phyloP scores from a whole-genome alignment of 2,329 filamentous ascomycete genomes.

The Septoria petroselini region DNA sequence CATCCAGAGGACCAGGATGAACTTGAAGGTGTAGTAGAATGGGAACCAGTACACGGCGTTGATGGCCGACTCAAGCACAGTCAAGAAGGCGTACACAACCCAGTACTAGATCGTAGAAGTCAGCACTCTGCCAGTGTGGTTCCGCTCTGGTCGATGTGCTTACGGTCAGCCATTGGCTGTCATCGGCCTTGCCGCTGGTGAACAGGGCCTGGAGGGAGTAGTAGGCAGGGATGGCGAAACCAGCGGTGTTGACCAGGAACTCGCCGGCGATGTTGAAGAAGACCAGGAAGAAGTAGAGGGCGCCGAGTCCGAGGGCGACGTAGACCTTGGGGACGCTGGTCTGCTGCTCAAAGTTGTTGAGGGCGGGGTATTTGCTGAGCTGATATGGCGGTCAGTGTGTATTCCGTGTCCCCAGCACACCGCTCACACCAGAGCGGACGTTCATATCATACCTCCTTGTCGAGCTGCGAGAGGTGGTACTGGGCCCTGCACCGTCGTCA shows the following conservation, averaged over 20 bases:
- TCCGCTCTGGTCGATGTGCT: neutral
- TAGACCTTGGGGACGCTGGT: conserved; percentile 82
- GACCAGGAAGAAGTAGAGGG: conserved; percentile 85
- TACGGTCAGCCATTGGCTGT: conserved; percentile 72
- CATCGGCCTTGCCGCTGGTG: conserved; percentile 66
- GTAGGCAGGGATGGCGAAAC: conserved; percentile 78
- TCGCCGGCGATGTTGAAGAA: conserved; percentile 90
- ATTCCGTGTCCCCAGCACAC: neutral
- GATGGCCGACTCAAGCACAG: conserved; percentile 76
- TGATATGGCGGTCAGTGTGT: conserved; percentile 38
- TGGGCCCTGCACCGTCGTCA: conserved; percentile 32
- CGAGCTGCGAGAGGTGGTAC: conserved; percentile 71
- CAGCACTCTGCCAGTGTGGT: conserved; percentile 15
- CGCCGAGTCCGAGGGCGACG: conserved; percentile 69
- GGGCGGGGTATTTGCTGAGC: conserved; percentile 80
- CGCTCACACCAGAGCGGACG: too few species aligned
- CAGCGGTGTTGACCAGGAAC: conserved; percentile 81
- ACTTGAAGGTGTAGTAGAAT: conserved; percentile 99
- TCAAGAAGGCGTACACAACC: conserved; percentile 81
- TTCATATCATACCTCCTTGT: conserved; percentile 67
- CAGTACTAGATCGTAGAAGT: too few species aligned
- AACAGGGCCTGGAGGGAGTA: conserved; percentile 80
- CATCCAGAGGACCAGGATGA: conserved; percentile 95
- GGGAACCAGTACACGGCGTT: conserved; percentile 90
- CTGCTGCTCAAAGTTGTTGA: conserved; percentile 84